Conservation (phyloP, 129 eudicot species). For the Sambucus nigra region DNA sequence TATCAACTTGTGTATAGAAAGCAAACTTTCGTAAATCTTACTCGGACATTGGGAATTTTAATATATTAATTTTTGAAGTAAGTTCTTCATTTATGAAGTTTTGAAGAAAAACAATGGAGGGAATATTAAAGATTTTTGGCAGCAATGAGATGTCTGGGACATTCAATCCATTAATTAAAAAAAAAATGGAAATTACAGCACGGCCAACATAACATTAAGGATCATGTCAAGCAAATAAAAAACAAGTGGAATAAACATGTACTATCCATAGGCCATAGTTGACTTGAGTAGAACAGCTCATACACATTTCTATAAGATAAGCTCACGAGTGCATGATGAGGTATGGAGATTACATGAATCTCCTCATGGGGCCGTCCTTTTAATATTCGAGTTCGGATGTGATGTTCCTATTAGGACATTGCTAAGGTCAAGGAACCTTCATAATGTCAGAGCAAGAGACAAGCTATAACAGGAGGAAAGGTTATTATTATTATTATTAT, state of each 20-base stretch:
- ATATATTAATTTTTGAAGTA: no score
- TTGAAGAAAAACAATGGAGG: no score
- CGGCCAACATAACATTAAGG: neutral
- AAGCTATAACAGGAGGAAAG: conserved; percentile 10
- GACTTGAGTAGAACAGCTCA: conserved; percentile 35
- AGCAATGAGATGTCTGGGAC: no score
- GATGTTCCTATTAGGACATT: conserved; percentile 19
- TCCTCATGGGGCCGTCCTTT: conserved; percentile 15
- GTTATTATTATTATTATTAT: neutral
- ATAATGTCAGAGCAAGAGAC: conserved; percentile 19
- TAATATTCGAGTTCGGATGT: conserved; percentile 12
- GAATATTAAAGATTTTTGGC: no score
- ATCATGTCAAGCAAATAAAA: neutral
- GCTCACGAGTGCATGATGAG: conserved; percentile 36
- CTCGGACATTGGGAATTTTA: no score
- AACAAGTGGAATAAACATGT: conserved; percentile 20
- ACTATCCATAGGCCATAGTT: conserved; percentile 11
- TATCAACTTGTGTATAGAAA: no score
- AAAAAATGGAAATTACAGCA: neutral
- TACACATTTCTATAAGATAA: conserved; percentile 11
- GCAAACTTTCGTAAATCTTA: no score
- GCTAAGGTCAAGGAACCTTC: conserved; percentile 34
- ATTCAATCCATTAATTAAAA: no score
- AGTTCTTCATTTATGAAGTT: no score
- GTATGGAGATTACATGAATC: conserved; percentile 31